Evolutionary conservation across 805 yeast genomes (phyloP), one percentile per base, ranked within the genome.

Genomic region (Spathaspora sp.): DNA sequence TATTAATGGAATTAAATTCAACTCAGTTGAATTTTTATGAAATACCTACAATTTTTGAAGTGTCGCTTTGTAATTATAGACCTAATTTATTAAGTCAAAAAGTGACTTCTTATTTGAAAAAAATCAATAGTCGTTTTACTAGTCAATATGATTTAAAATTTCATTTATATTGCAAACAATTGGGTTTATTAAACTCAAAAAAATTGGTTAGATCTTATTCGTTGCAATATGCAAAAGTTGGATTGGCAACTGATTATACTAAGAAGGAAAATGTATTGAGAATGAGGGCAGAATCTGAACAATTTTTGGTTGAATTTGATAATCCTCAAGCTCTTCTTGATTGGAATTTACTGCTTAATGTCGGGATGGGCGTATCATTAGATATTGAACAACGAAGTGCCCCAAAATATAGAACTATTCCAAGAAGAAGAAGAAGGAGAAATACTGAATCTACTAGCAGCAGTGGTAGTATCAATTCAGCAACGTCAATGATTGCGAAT

Each of bases 231-330:
- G 92, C 94, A 11, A 83, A 78, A 59, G 69, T 89, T 44, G 99
- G 99, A 0, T 72, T 90, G 12, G 97, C 98, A 0, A 75, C 82
- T 1, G 99, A 93, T 67, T 90, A 90, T 67, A 79, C 78, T 52
- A 89, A 90, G 65, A 80, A 79, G 56, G 76, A 80, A 16, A 79
- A 83, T 61, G 89, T 86, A 4, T 66, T 91, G 40, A 72, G 99
- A 47, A 58, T 93, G 16, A 79, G 99, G 18, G 79, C 86, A 38
- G 98, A 93, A 67, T 80, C 86, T 40, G 91, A 89, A 65, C 98
- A 93, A 66, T 78, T 89, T 55, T 65, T 93, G 42, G 57, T 93
- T 2, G 83, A 81, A 51, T 89, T 89, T 60, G 65, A 79, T 1
- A 73, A 77, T 42, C 77, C 85, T 3, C 82, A 81, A 59, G 85